Conservation (phyloP, 2,329 filamentous ascomycete species). For the Colletotrichum brevisporum region DNA sequence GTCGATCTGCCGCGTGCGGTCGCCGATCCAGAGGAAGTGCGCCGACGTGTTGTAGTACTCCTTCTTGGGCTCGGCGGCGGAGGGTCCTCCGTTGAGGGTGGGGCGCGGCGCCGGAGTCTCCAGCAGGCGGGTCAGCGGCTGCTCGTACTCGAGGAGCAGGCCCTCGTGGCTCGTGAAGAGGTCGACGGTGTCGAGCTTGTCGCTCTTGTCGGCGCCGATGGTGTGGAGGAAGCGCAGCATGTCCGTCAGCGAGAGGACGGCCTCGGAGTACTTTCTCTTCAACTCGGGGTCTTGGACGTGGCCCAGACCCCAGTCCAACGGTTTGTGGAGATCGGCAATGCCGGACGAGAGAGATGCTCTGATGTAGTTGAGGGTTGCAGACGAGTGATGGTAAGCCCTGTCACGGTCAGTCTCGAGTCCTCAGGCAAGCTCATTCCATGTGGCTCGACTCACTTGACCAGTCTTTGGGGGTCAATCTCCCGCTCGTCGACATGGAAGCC, state of each 20-base stretch:
- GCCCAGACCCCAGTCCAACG: conserved; percentile 93
- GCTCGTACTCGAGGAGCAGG: conserved; percentile 93
- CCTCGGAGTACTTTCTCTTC: conserved; percentile 87
- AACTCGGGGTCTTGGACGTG: conserved; percentile 89
- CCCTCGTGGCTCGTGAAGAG: conserved; percentile 97
- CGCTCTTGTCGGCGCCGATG: conserved; percentile 88
- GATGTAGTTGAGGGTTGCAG: conserved; percentile 94
- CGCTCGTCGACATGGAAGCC: conserved; percentile 84
- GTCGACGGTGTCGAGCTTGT: conserved; percentile 91
- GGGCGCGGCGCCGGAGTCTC: conserved; percentile 68
- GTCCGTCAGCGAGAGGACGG: conserved; percentile 89
- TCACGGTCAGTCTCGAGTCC: conserved; percentile 10
- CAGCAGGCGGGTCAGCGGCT: conserved; percentile 84
- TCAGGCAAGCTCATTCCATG: background rate
- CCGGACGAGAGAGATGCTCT: conserved; percentile 87
- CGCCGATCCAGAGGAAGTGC: conserved; percentile 98
- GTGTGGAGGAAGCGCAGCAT: conserved; percentile 95
- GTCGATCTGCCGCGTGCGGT: conserved; percentile 93
- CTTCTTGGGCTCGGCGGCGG: conserved; percentile 56
- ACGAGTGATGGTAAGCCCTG: conserved; percentile 94
- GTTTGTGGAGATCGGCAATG: conserved; percentile 93
- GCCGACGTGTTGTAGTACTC: conserved; percentile 95
- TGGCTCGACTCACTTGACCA: conserved; percentile 73
- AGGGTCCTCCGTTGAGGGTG: conserved; percentile 44
- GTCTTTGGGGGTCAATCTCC: conserved; percentile 83